phyloP scores from a whole-genome alignment of 306 rosid species.

The Vigna reflexopilosa region DNA sequence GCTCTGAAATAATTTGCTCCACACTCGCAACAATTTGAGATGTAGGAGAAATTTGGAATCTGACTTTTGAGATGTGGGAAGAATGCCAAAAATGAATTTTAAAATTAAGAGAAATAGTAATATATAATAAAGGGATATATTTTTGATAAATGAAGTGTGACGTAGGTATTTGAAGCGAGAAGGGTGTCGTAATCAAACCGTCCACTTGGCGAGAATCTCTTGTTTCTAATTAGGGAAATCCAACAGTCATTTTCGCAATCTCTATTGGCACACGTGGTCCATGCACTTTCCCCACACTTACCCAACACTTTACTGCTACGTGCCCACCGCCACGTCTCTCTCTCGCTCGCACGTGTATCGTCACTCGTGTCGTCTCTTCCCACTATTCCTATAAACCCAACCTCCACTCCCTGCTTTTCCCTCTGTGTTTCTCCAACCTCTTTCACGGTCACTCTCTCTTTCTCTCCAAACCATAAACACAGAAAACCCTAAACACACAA shows the following conservation, averaged over 20 bases:
- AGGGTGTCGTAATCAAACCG: slow-evolving; percentile 29
- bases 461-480: neutral
- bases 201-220: slow-evolving; percentile 47
- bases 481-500: neutral
- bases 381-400: slow-evolving; percentile 39
- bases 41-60: too few relatives aligned
- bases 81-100: too few relatives aligned
- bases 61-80: too few relatives aligned
- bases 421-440: neutral
- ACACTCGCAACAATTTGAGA: too few relatives aligned
- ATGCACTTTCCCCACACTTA: neutral
- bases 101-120: too few relatives aligned
- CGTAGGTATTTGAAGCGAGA: too few relatives aligned
- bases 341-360: slow-evolving; percentile 46
- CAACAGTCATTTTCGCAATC: neutral
- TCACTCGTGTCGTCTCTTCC: slow-evolving; percentile 10
- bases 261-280: slow-evolving; percentile 49
- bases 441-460: neutral
- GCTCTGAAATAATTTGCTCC: too few relatives aligned
- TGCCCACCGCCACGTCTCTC: slow-evolving; percentile 9
- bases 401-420: neutral
- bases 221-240: slow-evolving; percentile 37
- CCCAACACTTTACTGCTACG: slow-evolving; percentile 32
- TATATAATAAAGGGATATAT: too few relatives aligned
- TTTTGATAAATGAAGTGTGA: too few relatives aligned